Conservation (phyloP, 305 asterid genomes). For the Fraxinus baroniana region DNA sequence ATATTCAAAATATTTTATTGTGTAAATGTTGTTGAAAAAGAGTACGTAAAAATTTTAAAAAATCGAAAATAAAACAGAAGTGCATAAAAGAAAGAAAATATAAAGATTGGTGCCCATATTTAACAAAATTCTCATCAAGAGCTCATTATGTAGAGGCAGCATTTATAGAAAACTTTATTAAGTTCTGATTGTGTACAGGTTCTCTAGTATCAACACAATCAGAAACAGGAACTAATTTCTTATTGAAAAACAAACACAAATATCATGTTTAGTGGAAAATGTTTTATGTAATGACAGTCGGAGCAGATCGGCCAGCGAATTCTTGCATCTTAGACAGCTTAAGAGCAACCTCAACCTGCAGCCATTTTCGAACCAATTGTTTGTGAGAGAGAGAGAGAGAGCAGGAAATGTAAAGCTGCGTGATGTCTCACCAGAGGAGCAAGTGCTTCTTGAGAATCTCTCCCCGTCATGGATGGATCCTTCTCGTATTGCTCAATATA, state of each 20-base stretch:
- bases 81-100: neutral
- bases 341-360: conserved; percentile 89
- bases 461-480: conserved; percentile 76
- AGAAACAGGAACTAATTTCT: neutral
- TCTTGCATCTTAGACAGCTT: conserved; percentile 88
- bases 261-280: neutral
- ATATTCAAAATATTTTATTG: too few relatives aligned
- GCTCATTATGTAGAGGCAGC: neutral
- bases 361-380: neutral
- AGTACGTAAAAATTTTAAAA: too few relatives aligned
- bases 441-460: conserved; percentile 86
- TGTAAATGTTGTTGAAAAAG: too few relatives aligned
- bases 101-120: neutral
- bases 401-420: neutral
- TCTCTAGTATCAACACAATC: neutral
- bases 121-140: neutral
- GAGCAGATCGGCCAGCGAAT: conserved; percentile 88
- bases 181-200: neutral
- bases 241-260: neutral
- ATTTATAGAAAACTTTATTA: too few relatives aligned
- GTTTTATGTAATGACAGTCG: conserved; percentile 81
- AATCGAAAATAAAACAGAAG: too few relatives aligned
- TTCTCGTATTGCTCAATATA: conserved; percentile 94
- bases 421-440: conserved; percentile 67
- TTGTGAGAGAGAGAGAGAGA: neutral